Conservation (phyloP, 768 basidiomycete genomes). For the Gloeopeniophorella convolvens region DNA sequence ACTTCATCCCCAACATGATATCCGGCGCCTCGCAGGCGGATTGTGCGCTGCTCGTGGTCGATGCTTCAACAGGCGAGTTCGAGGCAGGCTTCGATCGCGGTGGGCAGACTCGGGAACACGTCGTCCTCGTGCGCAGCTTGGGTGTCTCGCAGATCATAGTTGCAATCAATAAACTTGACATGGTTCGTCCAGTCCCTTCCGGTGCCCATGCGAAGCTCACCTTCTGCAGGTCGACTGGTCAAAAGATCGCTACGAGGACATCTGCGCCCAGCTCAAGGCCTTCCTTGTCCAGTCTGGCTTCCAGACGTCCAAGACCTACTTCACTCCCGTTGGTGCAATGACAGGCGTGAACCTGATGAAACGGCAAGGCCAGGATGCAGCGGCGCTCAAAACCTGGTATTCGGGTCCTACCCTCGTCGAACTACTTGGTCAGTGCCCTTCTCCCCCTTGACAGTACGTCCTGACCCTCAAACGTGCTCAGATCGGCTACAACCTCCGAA, state of each 20-base stretch:
- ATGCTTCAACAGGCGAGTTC: constrained; percentile 86
- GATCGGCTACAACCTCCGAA: constrained; percentile 77
- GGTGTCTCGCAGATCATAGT: constrained; percentile 89
- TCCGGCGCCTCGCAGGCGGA: constrained; percentile 97
- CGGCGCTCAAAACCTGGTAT: constrained; percentile 67
- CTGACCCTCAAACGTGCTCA: constrained; percentile 26
- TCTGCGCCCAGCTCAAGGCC: constrained; percentile 61
- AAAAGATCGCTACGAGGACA: constrained; percentile 77
- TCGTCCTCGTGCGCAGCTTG: constrained; percentile 84
- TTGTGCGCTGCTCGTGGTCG: constrained; percentile 88
- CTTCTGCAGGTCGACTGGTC: constrained; percentile 76
- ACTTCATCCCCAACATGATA: constrained; percentile 99
- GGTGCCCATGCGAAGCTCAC: not conserved
- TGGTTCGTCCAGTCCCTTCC: constrained; percentile 40
- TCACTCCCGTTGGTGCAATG: constrained; percentile 87
- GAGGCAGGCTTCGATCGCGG: constrained; percentile 93
- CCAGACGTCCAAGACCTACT: constrained; percentile 66
- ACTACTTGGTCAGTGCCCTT: constrained; percentile 54
- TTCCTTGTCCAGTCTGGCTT: constrained; percentile 91
- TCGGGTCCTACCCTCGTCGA: constrained; percentile 79
- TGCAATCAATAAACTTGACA: constrained; percentile 93
- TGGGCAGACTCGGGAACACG: constrained; percentile 93
- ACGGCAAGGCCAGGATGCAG: constrained; percentile 40
- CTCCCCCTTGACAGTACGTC: not conserved
- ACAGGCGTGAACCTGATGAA: constrained; percentile 76